Evolutionary conservation across 129 eudicot genomes (phyloP).

Genomic region (Flaveria robusta): DNA sequence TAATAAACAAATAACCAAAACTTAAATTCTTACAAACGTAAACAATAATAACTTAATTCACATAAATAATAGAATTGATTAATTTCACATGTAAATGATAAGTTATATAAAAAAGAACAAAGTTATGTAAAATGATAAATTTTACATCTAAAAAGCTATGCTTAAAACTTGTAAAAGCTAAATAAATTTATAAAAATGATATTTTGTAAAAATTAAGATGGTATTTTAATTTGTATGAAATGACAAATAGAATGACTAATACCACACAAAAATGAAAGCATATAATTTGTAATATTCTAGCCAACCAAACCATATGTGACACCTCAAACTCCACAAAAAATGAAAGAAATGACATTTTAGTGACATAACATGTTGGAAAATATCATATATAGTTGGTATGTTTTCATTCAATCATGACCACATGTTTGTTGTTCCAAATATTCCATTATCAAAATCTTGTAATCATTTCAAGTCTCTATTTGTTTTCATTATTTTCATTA

Average conservation of each 20-base stretch:
- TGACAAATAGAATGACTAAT: no score
- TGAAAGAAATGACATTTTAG: neutral
- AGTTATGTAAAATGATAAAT: neutral
- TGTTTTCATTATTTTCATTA: slow-evolving; percentile 15
- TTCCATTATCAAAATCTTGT: slow-evolving; percentile 15
- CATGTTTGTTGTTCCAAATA: slow-evolving; percentile 10
- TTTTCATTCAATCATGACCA: slow-evolving; percentile 17
- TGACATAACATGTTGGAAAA: slow-evolving; percentile 10
- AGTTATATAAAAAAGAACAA: neutral
- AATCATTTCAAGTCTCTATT: slow-evolving; percentile 18
- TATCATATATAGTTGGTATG: neutral
- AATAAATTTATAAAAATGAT: no score
- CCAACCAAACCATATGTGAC: slow-evolving; percentile 24
- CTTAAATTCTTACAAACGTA: neutral
- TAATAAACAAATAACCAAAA: neutral
- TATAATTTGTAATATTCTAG: slow-evolving; percentile 9
- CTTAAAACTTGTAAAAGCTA: neutral
- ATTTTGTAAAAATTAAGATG: no score
- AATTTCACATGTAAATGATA: neutral
- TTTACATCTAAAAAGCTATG: neutral
- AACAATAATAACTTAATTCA: neutral
- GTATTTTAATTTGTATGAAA: neutral
- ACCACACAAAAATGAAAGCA: no score
- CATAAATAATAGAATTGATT: neutral
- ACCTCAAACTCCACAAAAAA: neutral